phyloP scores from a whole-genome alignment of 768 basidiomycete species.

The Phanerodontia chrysosporium region DNA sequence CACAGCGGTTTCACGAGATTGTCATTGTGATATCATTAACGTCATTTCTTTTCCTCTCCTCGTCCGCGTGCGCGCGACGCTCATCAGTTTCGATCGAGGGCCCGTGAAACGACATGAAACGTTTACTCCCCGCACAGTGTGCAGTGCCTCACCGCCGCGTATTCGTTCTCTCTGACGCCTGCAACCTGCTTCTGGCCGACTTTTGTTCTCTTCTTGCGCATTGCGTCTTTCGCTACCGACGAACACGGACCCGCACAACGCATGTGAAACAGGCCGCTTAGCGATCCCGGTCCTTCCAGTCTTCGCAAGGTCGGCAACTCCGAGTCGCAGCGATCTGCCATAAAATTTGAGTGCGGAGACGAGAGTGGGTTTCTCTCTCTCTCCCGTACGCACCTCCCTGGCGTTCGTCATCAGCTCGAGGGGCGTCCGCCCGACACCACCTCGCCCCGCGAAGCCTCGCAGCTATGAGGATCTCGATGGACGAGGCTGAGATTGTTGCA shows the following conservation, averaged over 20 bases:
- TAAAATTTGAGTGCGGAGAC: not conserved
- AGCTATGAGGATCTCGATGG: not conserved
- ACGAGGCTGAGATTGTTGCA: slow-evolving; percentile 8
- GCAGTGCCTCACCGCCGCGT: not conserved
- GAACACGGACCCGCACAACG: not conserved
- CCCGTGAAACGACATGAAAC: not conserved
- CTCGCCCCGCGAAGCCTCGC: not conserved
- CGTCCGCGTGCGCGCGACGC: too few species aligned
- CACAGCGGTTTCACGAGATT: not conserved
- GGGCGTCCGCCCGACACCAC: not conserved
- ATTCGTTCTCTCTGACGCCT: not conserved
- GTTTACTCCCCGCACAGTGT: not conserved
- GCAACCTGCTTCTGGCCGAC: not conserved
- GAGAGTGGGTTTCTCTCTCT: too few species aligned
- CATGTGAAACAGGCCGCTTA: not conserved
- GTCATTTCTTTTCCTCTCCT: too few species aligned
- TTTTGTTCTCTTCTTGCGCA: not conserved
- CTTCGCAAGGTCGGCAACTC: not conserved
- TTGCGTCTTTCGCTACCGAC: not conserved
- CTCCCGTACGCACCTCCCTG: not conserved
- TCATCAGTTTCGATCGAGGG: not conserved
- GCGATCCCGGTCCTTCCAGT: not conserved
- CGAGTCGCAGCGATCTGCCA: not conserved
- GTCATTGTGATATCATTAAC: not conserved
- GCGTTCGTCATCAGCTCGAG: not conserved